Evolutionary conservation across 768 basidiomycete genomes (phyloP).

Genomic region (Rhizopogon roseolus): DNA sequence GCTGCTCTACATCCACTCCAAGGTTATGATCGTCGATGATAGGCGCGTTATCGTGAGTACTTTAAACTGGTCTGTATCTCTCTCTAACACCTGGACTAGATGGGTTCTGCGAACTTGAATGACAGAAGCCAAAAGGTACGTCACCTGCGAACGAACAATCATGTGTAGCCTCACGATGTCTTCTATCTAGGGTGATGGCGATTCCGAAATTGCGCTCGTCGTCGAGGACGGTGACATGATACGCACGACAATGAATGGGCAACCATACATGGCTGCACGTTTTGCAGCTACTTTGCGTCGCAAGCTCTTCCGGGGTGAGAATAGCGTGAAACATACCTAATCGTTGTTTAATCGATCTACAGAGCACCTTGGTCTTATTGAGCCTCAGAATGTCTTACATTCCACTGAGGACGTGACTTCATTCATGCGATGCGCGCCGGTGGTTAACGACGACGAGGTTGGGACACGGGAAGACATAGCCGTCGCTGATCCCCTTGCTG

Average conservation of each 20-base stretch:
- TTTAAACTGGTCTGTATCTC: background rate
- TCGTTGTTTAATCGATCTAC: constrained; percentile 7
- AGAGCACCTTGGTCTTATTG: constrained; percentile 88
- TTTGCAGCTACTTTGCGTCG: constrained; percentile 85
- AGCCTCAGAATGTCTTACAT: constrained; percentile 50
- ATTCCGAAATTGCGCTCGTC: constrained; percentile 91
- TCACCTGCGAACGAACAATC: background rate
- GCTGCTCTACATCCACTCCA: constrained; percentile 78
- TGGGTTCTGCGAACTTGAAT: constrained; percentile 93
- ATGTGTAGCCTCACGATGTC: background rate
- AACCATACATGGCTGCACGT: constrained; percentile 63
- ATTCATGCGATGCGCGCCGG: constrained; percentile 80
- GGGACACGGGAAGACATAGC: constrained; percentile 48
- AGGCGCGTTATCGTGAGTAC: constrained; percentile 74
- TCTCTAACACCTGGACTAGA: constrained; percentile 35
- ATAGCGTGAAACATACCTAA: constrained; percentile 4
- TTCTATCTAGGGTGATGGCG: constrained; percentile 70
- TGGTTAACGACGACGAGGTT: constrained; percentile 64
- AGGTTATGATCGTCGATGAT: constrained; percentile 95
- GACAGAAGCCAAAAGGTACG: constrained; percentile 76
- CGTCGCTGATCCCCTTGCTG: constrained; percentile 77
- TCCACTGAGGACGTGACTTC: constrained; percentile 37
- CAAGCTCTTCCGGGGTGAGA: constrained; percentile 72
- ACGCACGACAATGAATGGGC: constrained; percentile 72
- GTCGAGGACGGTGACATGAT: constrained; percentile 87